Evolutionary conservation across 129 eudicot genomes (phyloP).

Genomic region (Heracleum sosnowskyi): DNA sequence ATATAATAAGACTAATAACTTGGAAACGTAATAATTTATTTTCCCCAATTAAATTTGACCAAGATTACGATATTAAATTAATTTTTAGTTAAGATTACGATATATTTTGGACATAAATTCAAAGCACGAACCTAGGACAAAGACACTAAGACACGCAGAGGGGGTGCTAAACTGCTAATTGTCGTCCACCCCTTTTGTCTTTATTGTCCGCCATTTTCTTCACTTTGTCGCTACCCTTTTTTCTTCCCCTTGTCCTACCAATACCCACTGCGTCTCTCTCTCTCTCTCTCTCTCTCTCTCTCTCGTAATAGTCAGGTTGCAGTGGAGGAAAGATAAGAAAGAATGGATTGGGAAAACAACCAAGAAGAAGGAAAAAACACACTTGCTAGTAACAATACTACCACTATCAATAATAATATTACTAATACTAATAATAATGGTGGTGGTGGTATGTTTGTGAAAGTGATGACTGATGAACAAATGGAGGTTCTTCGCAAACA

Average conservation of each 20-base stretch:
- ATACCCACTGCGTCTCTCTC: slow-evolving; percentile 21
- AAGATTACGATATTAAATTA: no score
- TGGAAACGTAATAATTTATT: no score
- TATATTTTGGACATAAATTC: not conserved
- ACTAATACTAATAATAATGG: slow-evolving; percentile 9
- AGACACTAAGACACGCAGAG: not conserved
- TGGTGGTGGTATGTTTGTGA: slow-evolving; percentile 62
- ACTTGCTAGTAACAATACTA: not conserved
- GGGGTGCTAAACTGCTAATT: not conserved
- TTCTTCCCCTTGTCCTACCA: slow-evolving; percentile 21
- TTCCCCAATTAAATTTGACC: no score
- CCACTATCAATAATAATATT: not conserved
- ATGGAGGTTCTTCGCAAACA: slow-evolving; percentile 89
- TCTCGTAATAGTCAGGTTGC: not conserved
- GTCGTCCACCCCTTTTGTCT: slow-evolving; percentile 39
- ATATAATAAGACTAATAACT: no score
- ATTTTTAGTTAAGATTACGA: no score
- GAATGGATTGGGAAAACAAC: slow-evolving; percentile 26
- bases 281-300: slow-evolving; percentile 8
- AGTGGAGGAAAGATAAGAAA: not conserved
- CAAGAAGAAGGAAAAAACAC: slow-evolving; percentile 24
- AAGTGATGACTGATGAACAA: slow-evolving; percentile 98
- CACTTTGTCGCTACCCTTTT: slow-evolving; percentile 51
- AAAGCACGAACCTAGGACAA: not conserved
- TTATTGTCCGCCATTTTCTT: slow-evolving; percentile 55